Conservation (phyloP, 2,329 filamentous ascomycete genomes). For the Chalaropsis thielavioides region DNA sequence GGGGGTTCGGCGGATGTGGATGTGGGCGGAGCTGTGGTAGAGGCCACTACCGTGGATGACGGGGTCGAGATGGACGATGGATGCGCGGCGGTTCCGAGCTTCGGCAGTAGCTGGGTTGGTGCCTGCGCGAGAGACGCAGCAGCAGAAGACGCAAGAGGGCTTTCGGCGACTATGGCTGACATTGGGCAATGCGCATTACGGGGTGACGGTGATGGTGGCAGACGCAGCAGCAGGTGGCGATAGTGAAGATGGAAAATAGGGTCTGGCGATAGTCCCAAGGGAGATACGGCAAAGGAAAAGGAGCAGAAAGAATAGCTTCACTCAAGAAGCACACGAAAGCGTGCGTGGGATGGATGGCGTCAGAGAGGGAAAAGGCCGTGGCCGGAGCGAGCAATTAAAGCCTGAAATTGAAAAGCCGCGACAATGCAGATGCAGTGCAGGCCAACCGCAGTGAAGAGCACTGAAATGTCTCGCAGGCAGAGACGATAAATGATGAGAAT, state of each 20-base stretch:
- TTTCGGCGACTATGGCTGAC: not conserved
- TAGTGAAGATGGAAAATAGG: not conserved
- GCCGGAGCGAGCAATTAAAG: not conserved
- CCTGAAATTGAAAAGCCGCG: not conserved
- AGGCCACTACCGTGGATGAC: not conserved
- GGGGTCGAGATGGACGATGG: not conserved
- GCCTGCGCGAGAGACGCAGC: not conserved
- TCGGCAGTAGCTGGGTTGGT: not conserved
- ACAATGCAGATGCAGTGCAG: not conserved
- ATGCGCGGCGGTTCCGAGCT: not conserved
- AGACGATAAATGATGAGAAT: slow-evolving; percentile 26
- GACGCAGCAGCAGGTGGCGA: not conserved
- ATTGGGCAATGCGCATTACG: not conserved
- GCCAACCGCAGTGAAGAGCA: not conserved
- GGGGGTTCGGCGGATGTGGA: not conserved
- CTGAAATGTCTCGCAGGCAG: slow-evolving; percentile 25
- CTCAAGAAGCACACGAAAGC: not conserved
- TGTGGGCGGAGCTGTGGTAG: not conserved
- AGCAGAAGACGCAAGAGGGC: not conserved
- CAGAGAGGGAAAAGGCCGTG: too few relatives aligned
- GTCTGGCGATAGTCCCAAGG: not conserved
- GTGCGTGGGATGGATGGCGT: too few relatives aligned
- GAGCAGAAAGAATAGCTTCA: not conserved
- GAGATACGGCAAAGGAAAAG: not conserved
- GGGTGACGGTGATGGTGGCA: not conserved